These are phyloP conservation scores for Picochlorum sp. DNA, from an alignment of 139 green algal species.

Conservation along the genomic window DNA sequence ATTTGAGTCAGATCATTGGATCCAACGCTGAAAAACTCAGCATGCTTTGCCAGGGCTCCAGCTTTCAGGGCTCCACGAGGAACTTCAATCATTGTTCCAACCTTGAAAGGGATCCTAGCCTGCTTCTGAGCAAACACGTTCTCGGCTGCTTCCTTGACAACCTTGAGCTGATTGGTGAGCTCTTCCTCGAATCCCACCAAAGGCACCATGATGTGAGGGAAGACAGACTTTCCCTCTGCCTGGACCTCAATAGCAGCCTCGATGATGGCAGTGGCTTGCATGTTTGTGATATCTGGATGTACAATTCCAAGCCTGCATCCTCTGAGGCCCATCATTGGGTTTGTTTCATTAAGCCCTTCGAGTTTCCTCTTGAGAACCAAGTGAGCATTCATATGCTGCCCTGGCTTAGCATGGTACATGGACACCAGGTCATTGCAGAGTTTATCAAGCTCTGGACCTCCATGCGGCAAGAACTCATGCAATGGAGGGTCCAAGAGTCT, in stretches of 20 bases:
- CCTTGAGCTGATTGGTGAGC: slow-evolving; percentile 43
- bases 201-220: slow-evolving; percentile 87
- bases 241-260: slow-evolving; percentile 64
- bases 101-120: slow-evolving; percentile 35
- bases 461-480: slow-evolving; percentile 89
- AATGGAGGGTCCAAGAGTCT: slow-evolving; percentile 87
- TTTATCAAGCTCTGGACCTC: slow-evolving; percentile 24
- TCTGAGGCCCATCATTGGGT: slow-evolving; percentile 84
- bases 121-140: slow-evolving; percentile 32
- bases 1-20: slow-evolving; percentile 94
- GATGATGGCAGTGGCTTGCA: slow-evolving; percentile 73
- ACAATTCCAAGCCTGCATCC: slow-evolving; percentile 82
- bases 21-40: slow-evolving; percentile 90
- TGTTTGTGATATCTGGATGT: slow-evolving; percentile 74
- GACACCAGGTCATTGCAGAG: slow-evolving; percentile 49
- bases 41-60: slow-evolving; percentile 60
- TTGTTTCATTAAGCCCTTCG: slow-evolving; percentile 64
- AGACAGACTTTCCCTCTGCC: slow-evolving; percentile 33
- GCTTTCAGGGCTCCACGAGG: slow-evolving; percentile 72
- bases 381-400: slow-evolving; percentile 10
- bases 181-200: slow-evolving; percentile 72
- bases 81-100: slow-evolving; percentile 93
- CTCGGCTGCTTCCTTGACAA: slow-evolving; percentile 42
- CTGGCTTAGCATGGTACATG: background rate
- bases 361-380: slow-evolving; percentile 44